phyloP scores from a whole-genome alignment of 306 rosid species.

The Trifolium fragiferum region DNA sequence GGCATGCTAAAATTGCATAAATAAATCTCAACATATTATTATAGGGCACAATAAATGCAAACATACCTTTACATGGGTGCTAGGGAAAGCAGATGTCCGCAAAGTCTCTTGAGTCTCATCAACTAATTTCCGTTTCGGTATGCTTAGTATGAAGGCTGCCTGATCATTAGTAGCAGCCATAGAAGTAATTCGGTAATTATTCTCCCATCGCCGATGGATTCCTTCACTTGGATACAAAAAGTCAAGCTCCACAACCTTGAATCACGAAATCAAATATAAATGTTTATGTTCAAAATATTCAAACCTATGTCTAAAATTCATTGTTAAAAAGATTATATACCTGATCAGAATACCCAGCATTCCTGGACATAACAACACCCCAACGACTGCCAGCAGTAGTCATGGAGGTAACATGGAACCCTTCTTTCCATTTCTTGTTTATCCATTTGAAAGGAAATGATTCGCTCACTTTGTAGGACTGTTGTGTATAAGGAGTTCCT shows the following conservation, averaged over 20 bases:
- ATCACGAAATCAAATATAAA: slow-evolving; percentile 33
- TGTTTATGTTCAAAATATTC: neutral
- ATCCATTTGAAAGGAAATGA: slow-evolving; percentile 94
- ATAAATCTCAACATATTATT: slow-evolving; percentile 1
- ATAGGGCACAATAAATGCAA: slow-evolving; percentile 24
- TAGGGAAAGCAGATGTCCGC: slow-evolving; percentile 94
- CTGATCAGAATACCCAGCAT: slow-evolving; percentile 95
- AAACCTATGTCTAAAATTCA: slow-evolving; percentile 1
- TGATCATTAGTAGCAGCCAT: slow-evolving; percentile 96
- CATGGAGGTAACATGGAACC: slow-evolving; percentile 95
- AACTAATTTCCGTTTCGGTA: slow-evolving; percentile 82
- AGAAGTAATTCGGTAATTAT: slow-evolving; percentile 81
- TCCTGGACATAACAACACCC: slow-evolving; percentile 97
- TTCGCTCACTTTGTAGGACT: slow-evolving; percentile 92
- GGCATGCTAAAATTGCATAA: slow-evolving; percentile 10
- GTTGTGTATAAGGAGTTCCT: slow-evolving; percentile 93
- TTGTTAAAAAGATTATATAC: slow-evolving; percentile 41
- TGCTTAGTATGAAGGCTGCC: slow-evolving; percentile 93
- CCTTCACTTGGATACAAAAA: slow-evolving; percentile 96
- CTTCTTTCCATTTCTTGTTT: slow-evolving; percentile 97
- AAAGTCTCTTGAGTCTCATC: slow-evolving; percentile 94
- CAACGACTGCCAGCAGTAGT: slow-evolving; percentile 94
- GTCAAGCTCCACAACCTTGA: slow-evolving; percentile 92
- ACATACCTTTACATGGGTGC: slow-evolving; percentile 92
- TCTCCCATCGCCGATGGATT: slow-evolving; percentile 90